phyloP scores from a whole-genome alignment of 768 basidiomycete species.

The Guyanaporus albipodus region DNA sequence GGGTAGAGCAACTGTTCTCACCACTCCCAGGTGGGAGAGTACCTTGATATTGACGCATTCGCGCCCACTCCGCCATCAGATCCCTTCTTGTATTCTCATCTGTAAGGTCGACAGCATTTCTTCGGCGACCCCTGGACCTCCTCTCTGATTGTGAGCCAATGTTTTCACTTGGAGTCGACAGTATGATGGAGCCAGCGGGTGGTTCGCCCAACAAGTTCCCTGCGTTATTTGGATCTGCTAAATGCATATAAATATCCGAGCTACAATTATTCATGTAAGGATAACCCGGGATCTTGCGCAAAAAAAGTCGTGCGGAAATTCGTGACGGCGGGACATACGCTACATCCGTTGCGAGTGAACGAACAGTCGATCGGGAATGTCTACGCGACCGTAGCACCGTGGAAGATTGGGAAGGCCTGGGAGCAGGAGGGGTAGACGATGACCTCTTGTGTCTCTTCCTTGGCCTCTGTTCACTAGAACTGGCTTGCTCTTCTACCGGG shows the following conservation, averaged over 20 bases:
- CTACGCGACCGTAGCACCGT: slow-evolving; percentile 7
- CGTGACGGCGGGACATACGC: slow-evolving; percentile 10
- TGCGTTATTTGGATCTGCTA: slow-evolving; percentile 21
- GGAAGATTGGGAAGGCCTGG: slow-evolving; percentile 10
- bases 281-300: slow-evolving; percentile 17
- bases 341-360: slow-evolving; percentile 10
- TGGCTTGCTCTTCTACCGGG: neutral
- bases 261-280: slow-evolving; percentile 11
- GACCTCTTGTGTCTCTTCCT: slow-evolving; percentile 23
- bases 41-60: slow-evolving; percentile 29
- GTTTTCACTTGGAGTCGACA: neutral
- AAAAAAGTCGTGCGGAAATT: slow-evolving; percentile 19
- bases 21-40: slow-evolving; percentile 11
- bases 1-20: neutral
- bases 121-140: slow-evolving; percentile 16
- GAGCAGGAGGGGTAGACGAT: slow-evolving; percentile 15
- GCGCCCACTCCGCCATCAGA: slow-evolving; percentile 30
- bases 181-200: neutral
- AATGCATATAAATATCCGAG: slow-evolving; percentile 28
- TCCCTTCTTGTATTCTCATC: slow-evolving; percentile 22
- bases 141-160: slow-evolving; percentile 2
- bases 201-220: slow-evolving; percentile 9
- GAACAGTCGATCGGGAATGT: slow-evolving; percentile 16
- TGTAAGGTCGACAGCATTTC: slow-evolving; percentile 11
- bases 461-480: slow-evolving; percentile 7